Evolutionary conservation across 257 asterid species (phyloP), one percentile per base, ranked within the genome.

Genomic region (Gentiana dahurica): DNA sequence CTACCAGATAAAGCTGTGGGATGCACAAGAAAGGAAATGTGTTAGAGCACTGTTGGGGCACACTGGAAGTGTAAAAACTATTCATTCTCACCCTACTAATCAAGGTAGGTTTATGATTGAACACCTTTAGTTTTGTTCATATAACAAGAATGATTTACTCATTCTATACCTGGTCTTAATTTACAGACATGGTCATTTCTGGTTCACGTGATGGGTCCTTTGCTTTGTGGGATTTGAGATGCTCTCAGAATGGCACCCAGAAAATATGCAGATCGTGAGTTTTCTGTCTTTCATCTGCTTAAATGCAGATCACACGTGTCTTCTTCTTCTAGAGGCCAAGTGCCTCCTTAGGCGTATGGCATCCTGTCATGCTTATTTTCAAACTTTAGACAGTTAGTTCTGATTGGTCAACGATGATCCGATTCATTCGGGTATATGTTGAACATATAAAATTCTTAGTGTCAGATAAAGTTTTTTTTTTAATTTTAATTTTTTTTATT

Each of bases 181-280:
- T 43, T 63, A 53, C 80, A 92, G 97, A 88, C 36, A 66, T 81
- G 34, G 57, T 88, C 54, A 88, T 76, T 49, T 92, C 97, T 62
- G 95, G 98, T 57, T 81, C 97, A 66, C 74, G 97, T 70, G 97
- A 92, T 69, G 98, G 98, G 36, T 79, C 98, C 32, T 85, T 88
- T 73, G 94, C 95, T 57, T 49, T 88, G 53, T 88, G 98, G 97
- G 98, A 92, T 77, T 77, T 75, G 65, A 87, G 96, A 68, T 77
- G 86, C 76, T 74, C 81, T 60, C 55, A 56, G 39, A 70, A 57
- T 56, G n/a, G 75, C 55, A 54, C 45, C 49, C 76, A 72, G 48
- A 75, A 67, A 59, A 50, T 57, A 52, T 71, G 82, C 66, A 57
- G 67, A 65, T 39, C 54, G 96, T 84, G 81, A 84, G 91, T 77